phyloP scores from a whole-genome alignment of 768 basidiomycete genomes.

The Mycena maculata region DNA sequence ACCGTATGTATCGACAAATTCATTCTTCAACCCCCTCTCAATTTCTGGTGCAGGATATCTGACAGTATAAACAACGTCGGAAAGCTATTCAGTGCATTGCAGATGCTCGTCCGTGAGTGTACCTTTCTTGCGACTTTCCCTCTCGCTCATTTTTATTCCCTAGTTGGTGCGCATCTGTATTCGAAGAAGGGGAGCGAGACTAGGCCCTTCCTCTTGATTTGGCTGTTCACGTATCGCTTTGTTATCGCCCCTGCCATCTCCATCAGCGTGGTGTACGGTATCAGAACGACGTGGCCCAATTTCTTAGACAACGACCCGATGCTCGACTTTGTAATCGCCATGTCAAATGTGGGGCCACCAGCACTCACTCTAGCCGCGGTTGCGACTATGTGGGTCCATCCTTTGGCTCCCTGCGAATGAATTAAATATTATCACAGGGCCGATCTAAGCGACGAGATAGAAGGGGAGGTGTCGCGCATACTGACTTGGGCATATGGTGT shows the following conservation, averaged over 20 bases:
- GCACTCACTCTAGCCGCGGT: conserved; percentile 30
- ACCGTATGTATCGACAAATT: conserved; percentile 6
- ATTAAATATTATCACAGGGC: conserved; percentile 18
- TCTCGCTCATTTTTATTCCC: background rate
- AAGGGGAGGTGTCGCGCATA: conserved; percentile 32
- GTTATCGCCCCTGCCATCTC: conserved; percentile 30
- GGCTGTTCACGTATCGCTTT: conserved; percentile 36
- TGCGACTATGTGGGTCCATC: conserved; percentile 21
- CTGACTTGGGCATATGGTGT: conserved; percentile 27
- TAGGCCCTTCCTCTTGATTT: conserved; percentile 17
- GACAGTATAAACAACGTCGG: conserved; percentile 34
- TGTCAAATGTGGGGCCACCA: conserved; percentile 31
- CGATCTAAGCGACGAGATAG: conserved; percentile 22
- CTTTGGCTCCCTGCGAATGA: background rate
- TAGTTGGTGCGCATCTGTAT: conserved; percentile 32
- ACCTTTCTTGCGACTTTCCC: background rate
- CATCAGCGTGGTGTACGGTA: conserved; percentile 29
- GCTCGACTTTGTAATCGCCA: conserved; percentile 27
- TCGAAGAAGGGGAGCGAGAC: conserved; percentile 29
- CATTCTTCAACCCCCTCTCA: background rate
- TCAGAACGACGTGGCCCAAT: conserved; percentile 31
- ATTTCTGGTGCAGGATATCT: conserved; percentile 9
- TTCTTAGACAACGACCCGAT: conserved; percentile 29
- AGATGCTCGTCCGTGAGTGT: conserved; percentile 33
- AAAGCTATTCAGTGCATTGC: conserved; percentile 32